phyloP scores from a whole-genome alignment of 2,329 filamentous ascomycete species.

The Davidsoniella virescens region DNA sequence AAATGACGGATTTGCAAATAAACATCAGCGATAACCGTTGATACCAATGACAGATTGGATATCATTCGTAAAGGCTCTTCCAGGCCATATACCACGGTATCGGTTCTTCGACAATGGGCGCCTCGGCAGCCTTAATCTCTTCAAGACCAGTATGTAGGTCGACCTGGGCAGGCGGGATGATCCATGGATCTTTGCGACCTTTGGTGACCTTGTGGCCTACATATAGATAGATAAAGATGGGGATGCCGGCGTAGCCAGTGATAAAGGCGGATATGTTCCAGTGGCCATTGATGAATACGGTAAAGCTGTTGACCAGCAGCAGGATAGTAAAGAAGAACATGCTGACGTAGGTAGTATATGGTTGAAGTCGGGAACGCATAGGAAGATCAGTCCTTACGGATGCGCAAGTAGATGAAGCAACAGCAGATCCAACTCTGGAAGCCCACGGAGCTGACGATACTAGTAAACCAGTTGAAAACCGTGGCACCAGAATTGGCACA shows the following conservation, averaged over 20 bases:
- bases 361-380: constrained; percentile 38
- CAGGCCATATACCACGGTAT: no score
- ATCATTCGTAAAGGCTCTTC: no score
- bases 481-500: constrained; percentile 39
- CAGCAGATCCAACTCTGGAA: constrained; percentile 38
- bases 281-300: constrained; percentile 42
- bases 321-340: constrained; percentile 36
- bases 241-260: constrained; percentile 49
- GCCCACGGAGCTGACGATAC: constrained; percentile 33
- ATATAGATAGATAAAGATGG: constrained; percentile 39
- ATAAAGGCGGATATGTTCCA: constrained; percentile 41
- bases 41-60: no score
- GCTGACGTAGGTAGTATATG: constrained; percentile 37
- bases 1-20: no score
- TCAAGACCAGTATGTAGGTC: constrained; percentile 50
- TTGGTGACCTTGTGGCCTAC: constrained; percentile 26
- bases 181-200: not conserved
- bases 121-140: not conserved
- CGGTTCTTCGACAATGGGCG: not conserved
- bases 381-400: constrained; percentile 35
- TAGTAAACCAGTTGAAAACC: constrained; percentile 46
- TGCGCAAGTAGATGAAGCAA: constrained; percentile 40
- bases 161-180: not conserved
- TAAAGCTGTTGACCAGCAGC: constrained; percentile 45
- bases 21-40: no score